Percentiles rank a stretch among this genome's conserved stretches.
phyloP scores from a whole-genome alignment of 805 yeast species.

The Myxozyma melibiosi region DNA sequence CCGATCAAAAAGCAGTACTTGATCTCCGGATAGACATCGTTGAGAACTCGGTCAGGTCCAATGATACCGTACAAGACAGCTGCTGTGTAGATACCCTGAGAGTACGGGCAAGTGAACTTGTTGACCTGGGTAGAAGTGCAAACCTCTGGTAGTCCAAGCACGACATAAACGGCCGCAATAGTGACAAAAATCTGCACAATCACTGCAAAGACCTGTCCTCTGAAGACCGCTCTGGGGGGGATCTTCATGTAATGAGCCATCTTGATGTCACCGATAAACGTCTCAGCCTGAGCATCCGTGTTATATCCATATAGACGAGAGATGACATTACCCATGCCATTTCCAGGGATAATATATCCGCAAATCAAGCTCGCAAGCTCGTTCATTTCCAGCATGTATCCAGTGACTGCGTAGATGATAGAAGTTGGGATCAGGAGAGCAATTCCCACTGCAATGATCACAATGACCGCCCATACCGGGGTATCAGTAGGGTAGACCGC shows the following conservation, averaged over 20 bases:
- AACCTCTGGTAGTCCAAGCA: constrained; percentile 28
- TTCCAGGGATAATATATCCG: constrained; percentile 55
- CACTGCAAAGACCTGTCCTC: constrained; percentile 57
- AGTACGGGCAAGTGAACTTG: constrained; percentile 34
- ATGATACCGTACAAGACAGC: constrained; percentile 45
- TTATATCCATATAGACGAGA: constrained; percentile 53
- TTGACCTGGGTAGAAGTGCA: constrained; percentile 30
- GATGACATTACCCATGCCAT: constrained; percentile 52
- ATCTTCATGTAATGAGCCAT: constrained; percentile 57
- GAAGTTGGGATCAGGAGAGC: constrained; percentile 63
- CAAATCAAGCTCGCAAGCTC: constrained; percentile 49
- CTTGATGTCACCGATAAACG: constrained; percentile 45
- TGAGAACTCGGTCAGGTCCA: constrained; percentile 34
- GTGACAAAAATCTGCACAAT: constrained; percentile 57
- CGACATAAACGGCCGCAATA: constrained; percentile 54
- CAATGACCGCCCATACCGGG: constrained; percentile 64
- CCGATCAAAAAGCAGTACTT: constrained; percentile 35
- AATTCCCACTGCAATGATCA: constrained; percentile 54
- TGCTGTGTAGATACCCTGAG: constrained; percentile 11
- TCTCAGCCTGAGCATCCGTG: constrained; percentile 52
- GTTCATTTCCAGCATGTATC: constrained; percentile 51
- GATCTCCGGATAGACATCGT: constrained; percentile 27
- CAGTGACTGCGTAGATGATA: constrained; percentile 63
- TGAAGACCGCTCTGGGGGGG: constrained; percentile 55
- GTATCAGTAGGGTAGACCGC: constrained; percentile 51